These are phyloP conservation scores for Boletus rex-veris DNA, from an alignment of 768 basidiomycete species.

Conservation along the genomic window DNA sequence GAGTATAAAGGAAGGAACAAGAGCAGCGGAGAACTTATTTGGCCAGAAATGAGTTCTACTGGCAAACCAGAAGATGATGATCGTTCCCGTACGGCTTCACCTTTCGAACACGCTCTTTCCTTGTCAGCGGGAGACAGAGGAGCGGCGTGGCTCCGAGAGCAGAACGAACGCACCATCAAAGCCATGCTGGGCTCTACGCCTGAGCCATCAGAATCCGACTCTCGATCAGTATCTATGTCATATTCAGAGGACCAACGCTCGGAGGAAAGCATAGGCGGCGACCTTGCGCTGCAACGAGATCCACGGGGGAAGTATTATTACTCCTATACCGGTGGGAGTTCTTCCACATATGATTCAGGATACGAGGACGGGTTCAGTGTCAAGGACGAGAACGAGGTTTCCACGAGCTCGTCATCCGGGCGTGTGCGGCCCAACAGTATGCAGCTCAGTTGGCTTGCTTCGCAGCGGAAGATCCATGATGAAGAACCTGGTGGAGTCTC, in stretches of 20 bases:
- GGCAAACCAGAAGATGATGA: constrained; percentile 60
- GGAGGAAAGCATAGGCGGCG: constrained; percentile 50
- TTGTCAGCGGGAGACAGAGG: constrained; percentile 61
- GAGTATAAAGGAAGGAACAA: constrained; percentile 61
- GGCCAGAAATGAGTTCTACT: constrained; percentile 45
- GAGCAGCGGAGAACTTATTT: constrained; percentile 43
- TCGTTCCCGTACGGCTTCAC: constrained; percentile 39
- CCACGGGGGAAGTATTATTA: constrained; percentile 74
- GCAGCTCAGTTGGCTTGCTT: constrained; percentile 63
- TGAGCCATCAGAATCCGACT: constrained; percentile 57
- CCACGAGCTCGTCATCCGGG: constrained; percentile 22
- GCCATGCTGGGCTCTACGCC: constrained; percentile 56
- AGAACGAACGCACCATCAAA: constrained; percentile 63
- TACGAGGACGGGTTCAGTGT: constrained; percentile 48
- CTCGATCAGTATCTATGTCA: constrained; percentile 38
- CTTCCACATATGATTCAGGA: constrained; percentile 50
- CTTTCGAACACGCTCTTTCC: constrained; percentile 39
- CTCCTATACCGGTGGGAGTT: constrained; percentile 53
- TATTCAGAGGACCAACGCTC: constrained; percentile 29
- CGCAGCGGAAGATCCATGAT: constrained; percentile 42
- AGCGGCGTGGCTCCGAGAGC: constrained; percentile 79
- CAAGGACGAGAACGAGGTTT: constrained; percentile 32
- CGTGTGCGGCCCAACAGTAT: constrained; percentile 59
- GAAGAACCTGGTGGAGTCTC: constrained; percentile 12
- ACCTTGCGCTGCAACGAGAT: constrained; percentile 64